Evolutionary conservation across 176 grass and related monocot genomes (phyloP).

Genomic region (Cocos nucifera): DNA sequence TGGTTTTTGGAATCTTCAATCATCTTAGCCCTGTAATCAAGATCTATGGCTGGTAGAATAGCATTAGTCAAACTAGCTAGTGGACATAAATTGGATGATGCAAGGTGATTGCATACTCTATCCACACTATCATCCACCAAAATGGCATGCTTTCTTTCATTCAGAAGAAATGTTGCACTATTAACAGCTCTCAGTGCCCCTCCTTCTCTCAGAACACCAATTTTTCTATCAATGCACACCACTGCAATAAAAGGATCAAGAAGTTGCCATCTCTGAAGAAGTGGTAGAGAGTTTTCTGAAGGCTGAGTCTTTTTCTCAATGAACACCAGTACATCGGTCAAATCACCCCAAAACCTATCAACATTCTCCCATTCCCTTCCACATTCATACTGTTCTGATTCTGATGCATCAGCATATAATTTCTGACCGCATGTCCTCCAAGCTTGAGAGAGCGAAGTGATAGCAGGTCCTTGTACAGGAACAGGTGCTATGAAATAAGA

Average conservation of each 20-base stretch:
- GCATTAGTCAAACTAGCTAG: not conserved
- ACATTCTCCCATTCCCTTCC: slow-evolving; percentile 82
- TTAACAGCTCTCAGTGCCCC: slow-evolving; percentile 58
- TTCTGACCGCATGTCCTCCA: slow-evolving; percentile 88
- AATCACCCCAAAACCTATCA: slow-evolving; percentile 76
- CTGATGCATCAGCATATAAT: slow-evolving; percentile 28
- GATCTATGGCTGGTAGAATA: slow-evolving; percentile 25
- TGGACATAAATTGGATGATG: no score
- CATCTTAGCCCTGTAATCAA: slow-evolving; percentile 27
- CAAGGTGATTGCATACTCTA: slow-evolving; percentile 19
- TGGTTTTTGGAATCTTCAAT: slow-evolving; percentile 28
- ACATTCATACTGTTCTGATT: slow-evolving; percentile 30
- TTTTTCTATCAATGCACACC: slow-evolving; percentile 68
- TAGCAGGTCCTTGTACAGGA: slow-evolving; percentile 37
- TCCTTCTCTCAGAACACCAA: slow-evolving; percentile 55
- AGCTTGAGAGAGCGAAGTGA: slow-evolving; percentile 75
- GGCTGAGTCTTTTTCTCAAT: slow-evolving; percentile 36
- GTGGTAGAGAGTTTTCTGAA: slow-evolving; percentile 34
- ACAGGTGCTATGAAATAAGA: slow-evolving; percentile 72
- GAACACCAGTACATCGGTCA: slow-evolving; percentile 53
- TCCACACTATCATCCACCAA: slow-evolving; percentile 25
- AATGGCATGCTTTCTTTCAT: slow-evolving; percentile 27
- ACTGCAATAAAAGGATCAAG: slow-evolving; percentile 88
- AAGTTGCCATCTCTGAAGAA: slow-evolving; percentile 73
- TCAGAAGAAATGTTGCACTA: slow-evolving; percentile 48